phyloP scores from a whole-genome alignment of 169 alveolate genomes.

The Cytauxzoon felis region DNA sequence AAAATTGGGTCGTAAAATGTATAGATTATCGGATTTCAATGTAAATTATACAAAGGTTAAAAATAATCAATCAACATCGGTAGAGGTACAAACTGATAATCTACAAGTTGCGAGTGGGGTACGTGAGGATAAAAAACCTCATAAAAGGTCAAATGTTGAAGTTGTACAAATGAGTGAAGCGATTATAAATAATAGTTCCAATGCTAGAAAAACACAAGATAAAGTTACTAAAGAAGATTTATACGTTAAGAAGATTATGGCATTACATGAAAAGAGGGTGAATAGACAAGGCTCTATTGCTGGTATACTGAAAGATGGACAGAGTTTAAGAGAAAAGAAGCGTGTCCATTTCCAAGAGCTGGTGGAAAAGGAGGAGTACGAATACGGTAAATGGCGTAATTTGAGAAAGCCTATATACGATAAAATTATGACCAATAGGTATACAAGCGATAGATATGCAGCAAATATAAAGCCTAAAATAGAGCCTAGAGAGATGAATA shows the following conservation, averaged over 20 bases:
- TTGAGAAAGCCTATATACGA: constrained; percentile 15
- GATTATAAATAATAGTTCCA: too few species aligned
- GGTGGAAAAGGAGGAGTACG: not conserved
- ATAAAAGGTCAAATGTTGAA: too few species aligned
- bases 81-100: constrained; percentile 50
- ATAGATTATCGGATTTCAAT: constrained; percentile 52
- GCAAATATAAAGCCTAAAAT: too few species aligned
- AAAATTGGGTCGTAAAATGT: constrained; percentile 15
- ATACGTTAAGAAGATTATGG: constrained; percentile 4
- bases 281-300: not conserved
- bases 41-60: not conserved
- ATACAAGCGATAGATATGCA: too few species aligned
- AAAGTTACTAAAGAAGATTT: constrained; percentile 3
- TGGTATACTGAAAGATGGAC: not conserved
- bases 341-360: not conserved
- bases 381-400: constrained; percentile 8
- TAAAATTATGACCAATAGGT: not conserved
- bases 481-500: too few species aligned
- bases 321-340: not conserved
- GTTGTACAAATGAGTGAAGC: too few species aligned
- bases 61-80: not conserved
- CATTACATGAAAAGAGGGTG: not conserved
- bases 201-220: not conserved
- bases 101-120: too few species aligned
- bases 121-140: too few species aligned